Conservation (phyloP, 805 yeast species). For the Helenozyma rhizophorensis region DNA sequence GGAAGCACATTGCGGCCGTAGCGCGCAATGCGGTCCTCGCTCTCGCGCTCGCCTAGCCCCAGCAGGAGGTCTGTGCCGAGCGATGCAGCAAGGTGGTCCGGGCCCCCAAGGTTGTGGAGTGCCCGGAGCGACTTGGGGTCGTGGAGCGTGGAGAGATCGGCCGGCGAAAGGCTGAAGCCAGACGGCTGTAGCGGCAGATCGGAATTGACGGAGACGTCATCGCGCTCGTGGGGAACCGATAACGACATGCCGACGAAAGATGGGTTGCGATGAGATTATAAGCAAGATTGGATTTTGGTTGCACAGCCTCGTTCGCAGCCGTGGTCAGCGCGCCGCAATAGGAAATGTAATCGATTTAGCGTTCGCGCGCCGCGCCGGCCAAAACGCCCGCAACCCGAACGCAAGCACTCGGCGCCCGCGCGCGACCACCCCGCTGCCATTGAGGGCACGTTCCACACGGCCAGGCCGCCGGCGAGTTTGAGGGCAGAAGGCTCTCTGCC, state of each 20-base stretch:
- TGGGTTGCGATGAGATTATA: no score
- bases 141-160: conserved; percentile 45
- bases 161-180: conserved; percentile 13
- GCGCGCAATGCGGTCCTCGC: conserved; percentile 37
- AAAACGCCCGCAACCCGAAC: no score
- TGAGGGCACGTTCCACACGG: no score
- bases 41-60: conserved; percentile 40
- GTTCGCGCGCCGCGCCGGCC: no score
- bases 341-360: background rate
- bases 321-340: background rate
- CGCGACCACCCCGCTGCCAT: no score
- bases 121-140: conserved; percentile 56
- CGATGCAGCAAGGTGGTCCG: conserved; percentile 26
- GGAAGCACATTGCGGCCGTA: conserved; percentile 78
- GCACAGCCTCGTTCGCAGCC: conserved; percentile 17
- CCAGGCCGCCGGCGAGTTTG: no score
- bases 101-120: conserved; percentile 44
- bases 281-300: background rate
- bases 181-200: conserved; percentile 15
- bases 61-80: conserved; percentile 32
- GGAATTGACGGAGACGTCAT: conserved; percentile 13
- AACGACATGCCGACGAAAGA: conserved; percentile 9
- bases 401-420: no score
- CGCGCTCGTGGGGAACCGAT: conserved; percentile 12
- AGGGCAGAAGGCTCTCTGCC: no score